Base-by-base conservation (phyloP, 208 protist species). In the Strigomonas galati region DNA sequence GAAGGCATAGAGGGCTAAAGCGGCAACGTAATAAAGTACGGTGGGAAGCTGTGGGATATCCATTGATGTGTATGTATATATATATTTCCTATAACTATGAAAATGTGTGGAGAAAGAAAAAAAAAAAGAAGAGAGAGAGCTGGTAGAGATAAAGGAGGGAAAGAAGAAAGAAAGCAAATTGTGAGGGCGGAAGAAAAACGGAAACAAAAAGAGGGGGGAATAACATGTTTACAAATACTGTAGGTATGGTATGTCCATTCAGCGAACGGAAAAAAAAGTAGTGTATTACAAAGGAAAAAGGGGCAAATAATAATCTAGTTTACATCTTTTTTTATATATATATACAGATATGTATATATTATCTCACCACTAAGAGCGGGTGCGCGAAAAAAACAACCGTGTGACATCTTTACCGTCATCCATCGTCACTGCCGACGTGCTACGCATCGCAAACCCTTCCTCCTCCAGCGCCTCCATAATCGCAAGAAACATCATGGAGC, bases 361-460 rank as follows among this genome's bases (percentile, higher is more conserved):
- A 27, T 49, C 40, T 62, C 43, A 51, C 40, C 55, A 52, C 21
- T 21, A 55, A 35, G 6, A 24, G n/a, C 48, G 87, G 6, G 64
- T 53, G 15, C 83, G 78, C n/a, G 72, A 78, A 54, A 94, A 94
- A 57, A 94, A 87, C 43, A 94, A 66, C 12, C 84, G 82, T 1
- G 85, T 89, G 12, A 81, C 57, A 48, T 92, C 85, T 69, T 91
- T 91, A 7, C 59, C 70, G 54, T 54, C 67, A 31, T 86, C 84
- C 49, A 62, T 71, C 44, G 69, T 58, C 10, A 92, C 35, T 0
- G 78, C 76, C 69, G 87, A 77, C 43, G 77, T 79, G n/a, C 85
- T 79, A 30, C 79, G 78, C 69, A 94, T 62, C 26, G 69, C 70
- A 65, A 78, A 94, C 46, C 84, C 88, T 62, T 94, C 88, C 62